Percentiles rank a stretch among this genome's conserved stretches.
phyloP scores from a whole-genome alignment of 148 eudicot genomes.

The Silene conica region DNA sequence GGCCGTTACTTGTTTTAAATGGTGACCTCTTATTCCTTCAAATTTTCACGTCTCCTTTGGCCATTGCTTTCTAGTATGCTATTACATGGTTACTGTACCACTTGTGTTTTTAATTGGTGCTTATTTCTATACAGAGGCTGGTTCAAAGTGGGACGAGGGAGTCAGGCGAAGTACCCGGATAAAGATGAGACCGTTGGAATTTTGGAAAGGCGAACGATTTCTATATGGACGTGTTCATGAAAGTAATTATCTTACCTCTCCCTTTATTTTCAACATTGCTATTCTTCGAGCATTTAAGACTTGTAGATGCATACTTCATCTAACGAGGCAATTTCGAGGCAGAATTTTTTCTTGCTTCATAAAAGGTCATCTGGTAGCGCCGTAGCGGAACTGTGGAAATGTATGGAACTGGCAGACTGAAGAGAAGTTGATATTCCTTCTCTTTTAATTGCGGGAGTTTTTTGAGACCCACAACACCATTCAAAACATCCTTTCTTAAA shows the following conservation, averaged over 20 bases:
- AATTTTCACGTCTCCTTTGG: background rate
- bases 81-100: background rate
- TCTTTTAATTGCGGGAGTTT: background rate
- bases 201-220: constrained; percentile 77
- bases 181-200: constrained; percentile 72
- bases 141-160: constrained; percentile 61
- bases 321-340: background rate
- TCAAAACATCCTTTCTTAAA: background rate
- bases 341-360: background rate
- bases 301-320: background rate
- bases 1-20: constrained; percentile 47
- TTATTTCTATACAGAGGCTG: constrained; percentile 46
- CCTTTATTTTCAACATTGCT: background rate
- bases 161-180: constrained; percentile 71
- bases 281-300: background rate
- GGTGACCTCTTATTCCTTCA: constrained; percentile 40
- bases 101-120: constrained; percentile 6
- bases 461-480: background rate
- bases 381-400: background rate
- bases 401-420: background rate
- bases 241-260: constrained; percentile 38
- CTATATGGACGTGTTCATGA: constrained; percentile 67
- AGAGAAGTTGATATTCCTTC: background rate
- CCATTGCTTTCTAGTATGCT: constrained; percentile 10
- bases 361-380: background rate